Conservation (phyloP, 2,329 filamentous ascomycete genomes). For the Neofusicoccum ribis region DNA sequence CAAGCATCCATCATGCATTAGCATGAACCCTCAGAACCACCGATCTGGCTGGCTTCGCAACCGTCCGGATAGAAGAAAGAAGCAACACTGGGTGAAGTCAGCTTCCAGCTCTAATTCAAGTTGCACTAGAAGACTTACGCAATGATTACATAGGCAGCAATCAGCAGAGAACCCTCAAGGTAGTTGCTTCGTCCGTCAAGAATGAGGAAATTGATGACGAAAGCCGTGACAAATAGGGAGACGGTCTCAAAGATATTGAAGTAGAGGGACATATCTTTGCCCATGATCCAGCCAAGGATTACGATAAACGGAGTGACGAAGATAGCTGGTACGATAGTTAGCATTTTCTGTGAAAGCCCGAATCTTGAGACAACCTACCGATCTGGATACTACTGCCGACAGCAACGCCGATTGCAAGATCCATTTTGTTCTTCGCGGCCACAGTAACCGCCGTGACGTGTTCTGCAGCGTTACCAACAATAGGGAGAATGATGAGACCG, state of each 20-base stretch:
- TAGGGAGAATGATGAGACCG: constrained; percentile 76
- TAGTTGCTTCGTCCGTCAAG: constrained; percentile 81
- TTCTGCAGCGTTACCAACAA: constrained; percentile 81
- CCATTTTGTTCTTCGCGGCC: constrained; percentile 83
- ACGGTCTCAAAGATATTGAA: constrained; percentile 65
- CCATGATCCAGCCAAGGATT: constrained; percentile 76
- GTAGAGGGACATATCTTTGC: constrained; percentile 66
- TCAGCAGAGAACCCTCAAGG: constrained; percentile 73
- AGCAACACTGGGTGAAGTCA: constrained; percentile 30
- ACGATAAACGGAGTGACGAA: constrained; percentile 77
- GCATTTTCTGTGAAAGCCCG: constrained; percentile 18
- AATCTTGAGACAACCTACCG: neutral
- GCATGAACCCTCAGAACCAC: constrained; percentile 38
- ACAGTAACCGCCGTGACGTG: constrained; percentile 80
- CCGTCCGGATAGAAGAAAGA: constrained; percentile 53
- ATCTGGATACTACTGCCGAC: constrained; percentile 82
- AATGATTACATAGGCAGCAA: constrained; percentile 79
- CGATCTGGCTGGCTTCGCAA: constrained; percentile 45
- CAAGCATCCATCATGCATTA: neutral
- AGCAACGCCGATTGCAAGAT: constrained; percentile 76
- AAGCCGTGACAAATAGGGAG: constrained; percentile 77
- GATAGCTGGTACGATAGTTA: constrained; percentile 52
- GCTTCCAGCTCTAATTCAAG: no score
- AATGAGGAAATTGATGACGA: constrained; percentile 85
- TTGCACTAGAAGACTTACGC: constrained; percentile 45